Evolutionary conservation across 1,284 basidiomycete species (phyloP).

Genomic region (Bjerkandera adusta): DNA sequence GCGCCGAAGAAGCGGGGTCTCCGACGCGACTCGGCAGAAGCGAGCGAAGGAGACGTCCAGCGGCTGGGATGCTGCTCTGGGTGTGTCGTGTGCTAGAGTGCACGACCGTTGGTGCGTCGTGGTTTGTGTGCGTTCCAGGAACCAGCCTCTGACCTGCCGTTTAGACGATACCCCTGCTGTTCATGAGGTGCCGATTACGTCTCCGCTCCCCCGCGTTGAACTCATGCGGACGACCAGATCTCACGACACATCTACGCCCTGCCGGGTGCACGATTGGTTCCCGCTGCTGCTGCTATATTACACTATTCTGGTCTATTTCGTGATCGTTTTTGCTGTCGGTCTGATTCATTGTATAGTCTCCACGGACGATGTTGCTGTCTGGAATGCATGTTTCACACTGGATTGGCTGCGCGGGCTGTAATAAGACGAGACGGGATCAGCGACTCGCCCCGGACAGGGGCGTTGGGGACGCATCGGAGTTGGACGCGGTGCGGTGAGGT

Average conservation of each 20-base stretch:
- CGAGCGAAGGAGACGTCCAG: conserved; percentile 19
- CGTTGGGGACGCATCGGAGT: too few species aligned
- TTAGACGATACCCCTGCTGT: conserved; percentile 4
- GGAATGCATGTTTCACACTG: too few species aligned
- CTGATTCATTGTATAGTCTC: conserved; percentile 12
- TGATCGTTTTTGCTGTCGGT: conserved; percentile 12
- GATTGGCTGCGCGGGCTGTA: too few species aligned
- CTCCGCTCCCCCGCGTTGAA: too few species aligned
- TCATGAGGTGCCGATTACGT: conserved; percentile 2
- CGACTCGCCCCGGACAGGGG: too few species aligned
- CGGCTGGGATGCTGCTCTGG: conserved; percentile 26
- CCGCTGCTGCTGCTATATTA: background rate
- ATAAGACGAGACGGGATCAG: too few species aligned
- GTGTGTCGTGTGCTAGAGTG: conserved; percentile 27
- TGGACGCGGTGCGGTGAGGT: background rate
- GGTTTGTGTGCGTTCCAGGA: too few species aligned
- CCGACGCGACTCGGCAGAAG: conserved; percentile 9
- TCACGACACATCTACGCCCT: too few species aligned
- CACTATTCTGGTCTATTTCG: conserved; percentile 4
- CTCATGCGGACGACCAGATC: too few species aligned
- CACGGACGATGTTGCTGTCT: too few species aligned
- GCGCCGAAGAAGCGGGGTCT: conserved; percentile 47
- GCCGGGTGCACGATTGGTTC: background rate
- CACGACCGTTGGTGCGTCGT: conserved; percentile 1
- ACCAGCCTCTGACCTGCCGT: too few species aligned